Conservation (phyloP, 495 filamentous ascomycete genomes). For the Trichoderma virens region DNA sequence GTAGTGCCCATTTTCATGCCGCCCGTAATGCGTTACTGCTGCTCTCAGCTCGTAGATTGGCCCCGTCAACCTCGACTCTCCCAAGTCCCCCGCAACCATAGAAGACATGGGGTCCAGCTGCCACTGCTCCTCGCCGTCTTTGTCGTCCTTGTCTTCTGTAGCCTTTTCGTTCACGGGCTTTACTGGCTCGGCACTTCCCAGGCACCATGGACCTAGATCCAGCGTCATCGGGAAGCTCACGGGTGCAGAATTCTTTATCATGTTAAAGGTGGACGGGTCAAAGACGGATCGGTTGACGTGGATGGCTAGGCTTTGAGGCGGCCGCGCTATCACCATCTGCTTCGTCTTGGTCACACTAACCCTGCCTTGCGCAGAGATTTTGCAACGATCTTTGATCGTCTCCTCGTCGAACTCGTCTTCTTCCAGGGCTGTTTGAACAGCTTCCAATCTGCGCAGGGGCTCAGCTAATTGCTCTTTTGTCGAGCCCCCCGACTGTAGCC, state of each 20-base stretch:
- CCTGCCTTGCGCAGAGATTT: slow-evolving; percentile 59
- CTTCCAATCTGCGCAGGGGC: slow-evolving; percentile 43
- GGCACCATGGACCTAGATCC: slow-evolving; percentile 70
- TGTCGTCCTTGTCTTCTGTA: slow-evolving; percentile 10
- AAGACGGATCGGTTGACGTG: slow-evolving; percentile 92
- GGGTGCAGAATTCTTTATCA: slow-evolving; percentile 73
- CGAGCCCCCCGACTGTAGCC: slow-evolving; percentile 15
- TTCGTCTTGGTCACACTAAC: slow-evolving; percentile 75
- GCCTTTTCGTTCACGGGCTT: neutral
- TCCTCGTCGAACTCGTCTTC: slow-evolving; percentile 75
- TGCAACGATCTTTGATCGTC: slow-evolving; percentile 62
- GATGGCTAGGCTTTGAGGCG: slow-evolving; percentile 69
- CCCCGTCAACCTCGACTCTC: slow-evolving; percentile 35
- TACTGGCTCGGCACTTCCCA: slow-evolving; percentile 42
- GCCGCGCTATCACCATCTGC: slow-evolving; percentile 74
- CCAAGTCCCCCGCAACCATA: slow-evolving; percentile 52
- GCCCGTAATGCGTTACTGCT: slow-evolving; percentile 80
- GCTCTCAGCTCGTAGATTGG: slow-evolving; percentile 74
- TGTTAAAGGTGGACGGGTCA: slow-evolving; percentile 66
- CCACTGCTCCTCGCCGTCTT: slow-evolving; percentile 53
- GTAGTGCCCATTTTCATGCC: slow-evolving; percentile 94
- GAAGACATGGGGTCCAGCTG: slow-evolving; percentile 53
- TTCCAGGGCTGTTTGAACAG: slow-evolving; percentile 62
- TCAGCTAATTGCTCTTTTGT: slow-evolving; percentile 18
- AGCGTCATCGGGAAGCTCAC: slow-evolving; percentile 68